Conservation (phyloP, 2,329 filamentous ascomycete genomes). For the Sordariomycetes sp. region DNA sequence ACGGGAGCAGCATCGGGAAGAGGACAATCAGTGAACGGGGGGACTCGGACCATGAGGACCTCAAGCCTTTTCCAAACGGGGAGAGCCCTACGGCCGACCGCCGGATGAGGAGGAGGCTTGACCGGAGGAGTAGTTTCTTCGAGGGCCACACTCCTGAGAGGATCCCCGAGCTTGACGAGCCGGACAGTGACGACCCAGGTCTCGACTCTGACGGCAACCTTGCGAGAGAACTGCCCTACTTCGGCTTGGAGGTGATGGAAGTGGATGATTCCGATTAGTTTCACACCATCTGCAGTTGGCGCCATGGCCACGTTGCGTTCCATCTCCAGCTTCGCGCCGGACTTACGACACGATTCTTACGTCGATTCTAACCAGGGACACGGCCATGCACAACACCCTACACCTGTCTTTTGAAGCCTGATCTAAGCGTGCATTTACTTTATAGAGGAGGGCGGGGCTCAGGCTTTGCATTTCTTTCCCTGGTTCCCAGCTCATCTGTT, state of each 20-base stretch:
- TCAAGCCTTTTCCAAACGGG: conserved; percentile 6
- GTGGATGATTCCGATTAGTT: conserved; percentile 20
- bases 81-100: conserved; percentile 24
- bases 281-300: not conserved
- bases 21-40: conserved; percentile 42
- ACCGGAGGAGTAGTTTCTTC: conserved; percentile 35
- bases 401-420: not conserved
- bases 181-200: conserved; percentile 35
- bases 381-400: not conserved
- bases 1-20: conserved; percentile 44
- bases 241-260: conserved; percentile 36
- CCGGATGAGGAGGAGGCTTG: conserved; percentile 32
- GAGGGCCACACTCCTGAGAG: conserved; percentile 36
- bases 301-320: not conserved
- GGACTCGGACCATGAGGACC: conserved; percentile 31
- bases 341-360: not conserved
- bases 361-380: not conserved
- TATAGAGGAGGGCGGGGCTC: conserved; percentile 3
- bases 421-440: not conserved
- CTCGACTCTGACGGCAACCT: conserved; percentile 26
- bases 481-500: not conserved
- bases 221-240: conserved; percentile 39
- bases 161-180: conserved; percentile 44
- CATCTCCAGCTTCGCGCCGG: not conserved
- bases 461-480: not conserved